Percentiles rank a stretch among this genome's conserved stretches.
Evolutionary conservation across 108 stramenopile species (phyloP).

Genomic region (Cyclotella atomus): DNA sequence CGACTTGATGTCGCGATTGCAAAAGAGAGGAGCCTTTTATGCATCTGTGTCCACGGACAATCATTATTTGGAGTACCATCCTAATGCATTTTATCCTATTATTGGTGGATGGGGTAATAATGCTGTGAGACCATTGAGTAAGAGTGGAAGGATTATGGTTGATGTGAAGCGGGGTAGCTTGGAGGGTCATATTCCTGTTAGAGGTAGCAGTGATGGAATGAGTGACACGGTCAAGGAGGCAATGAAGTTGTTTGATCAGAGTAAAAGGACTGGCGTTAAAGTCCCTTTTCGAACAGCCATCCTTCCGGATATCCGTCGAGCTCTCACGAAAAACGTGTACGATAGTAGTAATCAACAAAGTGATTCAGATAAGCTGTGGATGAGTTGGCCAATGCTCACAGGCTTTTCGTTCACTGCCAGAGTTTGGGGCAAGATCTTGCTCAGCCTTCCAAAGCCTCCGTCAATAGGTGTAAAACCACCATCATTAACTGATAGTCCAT

Average conservation of each 20-base stretch:
- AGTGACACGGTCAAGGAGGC: slow-evolving; percentile 70
- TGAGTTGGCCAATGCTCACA: slow-evolving; percentile 44
- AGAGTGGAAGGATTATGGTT: slow-evolving; percentile 74
- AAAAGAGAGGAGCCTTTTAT: slow-evolving; percentile 70
- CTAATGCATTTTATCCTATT: slow-evolving; percentile 69
- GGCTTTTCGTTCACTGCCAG: slow-evolving; percentile 44
- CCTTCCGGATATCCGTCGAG: slow-evolving; percentile 51
- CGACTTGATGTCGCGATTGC: slow-evolving; percentile 50
- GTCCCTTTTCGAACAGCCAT: slow-evolving; percentile 72
- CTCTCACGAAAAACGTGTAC: slow-evolving; percentile 6
- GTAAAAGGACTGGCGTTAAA: slow-evolving; percentile 66
- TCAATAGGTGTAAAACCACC: not conserved
- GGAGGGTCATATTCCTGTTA: slow-evolving; percentile 65
- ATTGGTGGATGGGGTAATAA: slow-evolving; percentile 72
- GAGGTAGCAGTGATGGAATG: slow-evolving; percentile 64
- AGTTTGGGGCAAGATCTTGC: slow-evolving; percentile 52
- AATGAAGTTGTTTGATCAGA: slow-evolving; percentile 71
- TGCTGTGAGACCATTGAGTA: slow-evolving; percentile 63
- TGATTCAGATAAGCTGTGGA: slow-evolving; percentile 68
- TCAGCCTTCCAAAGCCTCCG: slow-evolving; percentile 61
- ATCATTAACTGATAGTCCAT: slow-evolving; percentile 22
- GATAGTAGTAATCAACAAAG: slow-evolving; percentile 5
- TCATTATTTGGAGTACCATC: slow-evolving; percentile 71
- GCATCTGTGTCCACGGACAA: slow-evolving; percentile 65
- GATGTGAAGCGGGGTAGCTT: slow-evolving; percentile 63